These are phyloP conservation scores for Flagelloscypha sp. DNA, from an alignment of 768 basidiomycete species.

Conservation along the genomic window DNA sequence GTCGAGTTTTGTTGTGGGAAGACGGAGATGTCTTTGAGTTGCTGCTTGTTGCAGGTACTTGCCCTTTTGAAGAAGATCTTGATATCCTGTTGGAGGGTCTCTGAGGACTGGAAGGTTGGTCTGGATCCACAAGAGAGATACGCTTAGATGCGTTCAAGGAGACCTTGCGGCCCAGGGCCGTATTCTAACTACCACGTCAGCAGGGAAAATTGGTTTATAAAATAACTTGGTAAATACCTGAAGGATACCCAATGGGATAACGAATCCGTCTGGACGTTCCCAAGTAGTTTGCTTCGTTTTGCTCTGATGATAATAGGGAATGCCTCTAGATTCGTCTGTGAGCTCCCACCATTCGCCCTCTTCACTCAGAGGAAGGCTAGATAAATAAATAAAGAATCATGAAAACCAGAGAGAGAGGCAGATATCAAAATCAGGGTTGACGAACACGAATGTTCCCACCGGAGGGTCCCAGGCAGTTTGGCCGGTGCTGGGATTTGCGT, in stretches of 20 bases:
- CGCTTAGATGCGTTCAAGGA: constrained; percentile 46
- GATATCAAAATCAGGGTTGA: constrained; percentile 16
- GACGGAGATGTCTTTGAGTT: too few relatives aligned
- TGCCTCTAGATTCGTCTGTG: constrained; percentile 68
- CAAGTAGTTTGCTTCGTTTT: constrained; percentile 87
- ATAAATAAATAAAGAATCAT: constrained; percentile 1
- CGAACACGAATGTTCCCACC: constrained; percentile 80
- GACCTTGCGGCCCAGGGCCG: constrained; percentile 60
- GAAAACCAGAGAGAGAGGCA: constrained; percentile 10
- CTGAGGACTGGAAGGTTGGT: constrained; percentile 15
- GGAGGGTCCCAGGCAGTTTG: constrained; percentile 93
- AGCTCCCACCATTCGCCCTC: constrained; percentile 98
- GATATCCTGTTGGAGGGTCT: constrained; percentile 28
- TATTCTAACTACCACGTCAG: constrained; percentile 39
- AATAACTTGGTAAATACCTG: constrained; percentile 41
- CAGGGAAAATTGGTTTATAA: constrained; percentile 6
- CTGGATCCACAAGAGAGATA: constrained; percentile 22
- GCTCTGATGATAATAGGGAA: constrained; percentile 93
- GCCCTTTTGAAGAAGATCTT: constrained; percentile 24
- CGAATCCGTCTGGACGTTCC: constrained; percentile 84
- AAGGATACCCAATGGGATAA: constrained; percentile 84
- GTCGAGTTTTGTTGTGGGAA: too few relatives aligned
- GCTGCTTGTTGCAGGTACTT: constrained; percentile 13
- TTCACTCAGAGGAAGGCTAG: constrained; percentile 70
- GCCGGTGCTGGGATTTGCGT: constrained; percentile 87